Percentiles rank a stretch among this genome's conserved stretches.
These are phyloP conservation scores for Phytopythium boreale DNA, from an alignment of 352 stramenopile species.

Conservation along the genomic window DNA sequence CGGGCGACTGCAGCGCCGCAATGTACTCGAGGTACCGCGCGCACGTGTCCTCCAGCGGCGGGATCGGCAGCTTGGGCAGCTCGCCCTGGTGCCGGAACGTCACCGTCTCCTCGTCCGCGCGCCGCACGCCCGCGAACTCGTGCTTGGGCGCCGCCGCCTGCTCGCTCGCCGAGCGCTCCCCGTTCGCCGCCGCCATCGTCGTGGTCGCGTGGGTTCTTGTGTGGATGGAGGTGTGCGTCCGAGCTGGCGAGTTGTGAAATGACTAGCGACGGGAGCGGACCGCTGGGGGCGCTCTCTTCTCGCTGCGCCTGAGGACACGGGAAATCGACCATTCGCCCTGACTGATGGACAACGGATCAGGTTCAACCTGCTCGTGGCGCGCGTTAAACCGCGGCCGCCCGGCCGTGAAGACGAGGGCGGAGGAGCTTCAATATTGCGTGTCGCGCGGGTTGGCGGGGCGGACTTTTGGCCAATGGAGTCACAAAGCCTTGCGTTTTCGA, in stretches of 20 bases:
- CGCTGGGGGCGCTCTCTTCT: background rate
- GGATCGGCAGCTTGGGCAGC: slow-evolving; percentile 86
- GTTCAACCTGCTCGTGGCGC: too few relatives aligned
- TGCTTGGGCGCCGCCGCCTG: background rate
- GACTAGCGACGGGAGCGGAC: background rate
- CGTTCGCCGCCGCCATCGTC: slow-evolving; percentile 6
- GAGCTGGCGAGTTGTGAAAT: background rate
- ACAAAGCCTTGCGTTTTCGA: background rate
- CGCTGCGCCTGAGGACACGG: too few relatives aligned
- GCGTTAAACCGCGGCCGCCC: slow-evolving; percentile 1
- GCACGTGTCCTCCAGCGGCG: slow-evolving; percentile 75
- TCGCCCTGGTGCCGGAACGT: slow-evolving; percentile 72
- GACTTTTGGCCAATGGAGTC: background rate
- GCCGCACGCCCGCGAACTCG: slow-evolving; percentile 1
- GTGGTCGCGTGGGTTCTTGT: slow-evolving; percentile 4
- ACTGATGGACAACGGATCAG: too few relatives aligned
- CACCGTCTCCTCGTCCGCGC: slow-evolving; percentile 32
- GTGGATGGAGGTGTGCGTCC: background rate
- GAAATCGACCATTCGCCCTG: too few relatives aligned
- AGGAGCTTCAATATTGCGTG: slow-evolving; percentile 12
- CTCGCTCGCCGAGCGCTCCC: background rate
- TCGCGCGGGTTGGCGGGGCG: too few relatives aligned
- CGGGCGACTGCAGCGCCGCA: slow-evolving; percentile 65
- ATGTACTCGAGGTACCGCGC: slow-evolving; percentile 75
- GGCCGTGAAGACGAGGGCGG: too few relatives aligned